Percentiles rank a stretch among this genome's conserved stretches.
These are phyloP conservation scores for Capronia coronata DNA, from an alignment of 2,329 filamentous ascomycete genomes.

Conservation along the genomic window DNA sequence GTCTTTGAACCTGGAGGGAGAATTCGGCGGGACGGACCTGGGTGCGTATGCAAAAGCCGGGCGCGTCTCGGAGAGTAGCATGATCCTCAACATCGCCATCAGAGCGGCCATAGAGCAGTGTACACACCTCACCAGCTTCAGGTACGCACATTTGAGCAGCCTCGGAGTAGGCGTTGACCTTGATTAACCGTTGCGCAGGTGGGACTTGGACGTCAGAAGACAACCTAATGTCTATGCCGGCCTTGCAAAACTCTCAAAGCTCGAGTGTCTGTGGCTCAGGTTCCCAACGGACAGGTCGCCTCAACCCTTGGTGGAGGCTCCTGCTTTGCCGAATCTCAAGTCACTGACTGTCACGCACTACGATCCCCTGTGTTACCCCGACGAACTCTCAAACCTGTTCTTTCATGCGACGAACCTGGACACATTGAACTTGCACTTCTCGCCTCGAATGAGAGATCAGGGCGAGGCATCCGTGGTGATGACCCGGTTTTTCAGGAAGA, in stretches of 20 bases:
- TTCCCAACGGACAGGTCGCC: constrained; percentile 53
- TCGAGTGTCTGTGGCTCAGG: constrained; percentile 50
- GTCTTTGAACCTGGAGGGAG: constrained; percentile 48
- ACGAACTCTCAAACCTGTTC: constrained; percentile 54
- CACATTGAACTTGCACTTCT: constrained; percentile 54
- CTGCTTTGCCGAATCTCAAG: constrained; percentile 50
- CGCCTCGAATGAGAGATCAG: constrained; percentile 53
- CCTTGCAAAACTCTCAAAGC: constrained; percentile 43
- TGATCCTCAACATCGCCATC: constrained; percentile 57
- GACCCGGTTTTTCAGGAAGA: constrained; percentile 51
- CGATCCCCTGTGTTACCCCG: constrained; percentile 58
- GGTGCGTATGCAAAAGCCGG: constrained; percentile 55
- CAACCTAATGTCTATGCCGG: constrained; percentile 54
- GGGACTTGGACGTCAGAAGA: constrained; percentile 57
- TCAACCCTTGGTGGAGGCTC: constrained; percentile 51
- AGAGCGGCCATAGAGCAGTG: constrained; percentile 56
- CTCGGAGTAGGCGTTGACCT: neutral
- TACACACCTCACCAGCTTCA: constrained; percentile 49
- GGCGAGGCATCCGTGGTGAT: constrained; percentile 53
- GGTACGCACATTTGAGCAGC: neutral
- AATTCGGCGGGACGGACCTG: constrained; percentile 47
- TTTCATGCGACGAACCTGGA: constrained; percentile 49
- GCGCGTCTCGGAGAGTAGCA: constrained; percentile 56
- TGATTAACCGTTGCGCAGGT: constrained; percentile 35
- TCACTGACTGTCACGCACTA: constrained; percentile 53